A percentile compares a stretch with the other conserved stretches of the same genome.
phyloP scores from a whole-genome alignment of 495 filamentous ascomycete genomes.

The Cenococcum geophilum region DNA sequence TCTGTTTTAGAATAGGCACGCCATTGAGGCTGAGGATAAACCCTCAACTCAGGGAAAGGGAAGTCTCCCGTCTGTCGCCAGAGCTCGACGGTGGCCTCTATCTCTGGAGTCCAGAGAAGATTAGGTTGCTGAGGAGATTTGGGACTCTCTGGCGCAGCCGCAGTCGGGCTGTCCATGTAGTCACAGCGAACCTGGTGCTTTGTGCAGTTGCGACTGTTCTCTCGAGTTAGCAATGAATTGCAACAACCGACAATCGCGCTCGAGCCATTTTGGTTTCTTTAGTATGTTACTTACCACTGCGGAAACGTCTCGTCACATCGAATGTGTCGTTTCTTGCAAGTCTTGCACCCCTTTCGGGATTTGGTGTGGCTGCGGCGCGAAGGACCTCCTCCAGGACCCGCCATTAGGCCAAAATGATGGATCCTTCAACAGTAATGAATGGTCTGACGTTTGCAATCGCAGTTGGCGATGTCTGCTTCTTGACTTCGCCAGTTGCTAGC shows the following conservation, averaged over 20 bases:
- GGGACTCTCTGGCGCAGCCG: slow-evolving; percentile 51
- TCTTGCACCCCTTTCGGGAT: slow-evolving; percentile 93
- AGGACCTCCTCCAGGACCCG: slow-evolving; percentile 67
- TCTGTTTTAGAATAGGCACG: slow-evolving; percentile 65
- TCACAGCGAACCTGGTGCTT: slow-evolving; percentile 98
- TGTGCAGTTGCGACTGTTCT: slow-evolving; percentile 82
- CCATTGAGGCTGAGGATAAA: slow-evolving; percentile 60
- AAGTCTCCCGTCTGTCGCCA: slow-evolving; percentile 82
- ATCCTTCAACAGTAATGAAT: not conserved
- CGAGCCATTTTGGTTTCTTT: not conserved
- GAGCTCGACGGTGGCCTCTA: slow-evolving; percentile 70
- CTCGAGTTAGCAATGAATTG: slow-evolving; percentile 11
- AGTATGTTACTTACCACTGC: slow-evolving; percentile 71
- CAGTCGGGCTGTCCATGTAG: slow-evolving; percentile 73
- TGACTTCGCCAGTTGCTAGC: not conserved
- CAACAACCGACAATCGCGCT: not conserved
- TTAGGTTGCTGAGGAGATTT: slow-evolving; percentile 64
- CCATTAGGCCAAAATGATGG: slow-evolving; percentile 54
- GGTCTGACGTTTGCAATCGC: not conserved
- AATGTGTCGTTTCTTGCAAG: slow-evolving; percentile 95
- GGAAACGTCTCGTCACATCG: slow-evolving; percentile 96
- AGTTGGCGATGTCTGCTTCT: slow-evolving; percentile 1
- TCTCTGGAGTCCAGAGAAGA: slow-evolving; percentile 72
- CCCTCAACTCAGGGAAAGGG: slow-evolving; percentile 75
- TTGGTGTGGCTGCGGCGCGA: slow-evolving; percentile 86